Conservation (phyloP, 139 green algal species). For the Picocystis salinarum region DNA sequence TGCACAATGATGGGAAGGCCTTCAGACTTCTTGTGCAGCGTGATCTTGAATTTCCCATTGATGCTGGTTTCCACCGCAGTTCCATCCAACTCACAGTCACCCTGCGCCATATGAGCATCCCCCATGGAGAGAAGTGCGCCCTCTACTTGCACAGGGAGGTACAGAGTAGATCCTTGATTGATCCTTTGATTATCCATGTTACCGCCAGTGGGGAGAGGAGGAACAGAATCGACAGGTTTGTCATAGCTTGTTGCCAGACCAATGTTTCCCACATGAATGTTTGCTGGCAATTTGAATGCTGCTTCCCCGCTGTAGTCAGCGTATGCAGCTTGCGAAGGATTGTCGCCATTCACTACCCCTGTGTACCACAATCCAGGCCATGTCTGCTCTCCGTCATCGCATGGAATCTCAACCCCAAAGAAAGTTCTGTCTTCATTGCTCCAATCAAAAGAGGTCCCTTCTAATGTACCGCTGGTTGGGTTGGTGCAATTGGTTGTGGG, state of each 20-base stretch:
- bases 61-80: slow-evolving; percentile 11
- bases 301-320: no score
- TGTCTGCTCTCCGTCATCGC: slow-evolving; percentile 21
- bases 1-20: slow-evolving; percentile 9
- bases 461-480: no score
- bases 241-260: slow-evolving; percentile 21
- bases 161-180: slow-evolving; percentile 31
- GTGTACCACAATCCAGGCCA: slow-evolving; percentile 26
- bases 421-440: no score
- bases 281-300: slow-evolving; percentile 31
- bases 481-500: no score
- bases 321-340: no score
- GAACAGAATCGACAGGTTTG: no score
- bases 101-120: slow-evolving; percentile 11
- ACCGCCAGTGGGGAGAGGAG: slow-evolving; percentile 21
- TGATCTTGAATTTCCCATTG: slow-evolving; percentile 10
- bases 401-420: no score
- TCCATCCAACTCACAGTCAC: slow-evolving; percentile 11
- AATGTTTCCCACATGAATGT: slow-evolving; percentile 50
- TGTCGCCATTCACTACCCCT: slow-evolving; percentile 27
- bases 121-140: slow-evolving; percentile 1
- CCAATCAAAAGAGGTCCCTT: no score
- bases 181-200: slow-evolving; percentile 45
- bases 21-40: slow-evolving; percentile 6
- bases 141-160: slow-evolving; percentile 20